Evolutionary conservation across 2,329 filamentous ascomycete genomes (phyloP).

Genomic region (Fusarium secorum): DNA sequence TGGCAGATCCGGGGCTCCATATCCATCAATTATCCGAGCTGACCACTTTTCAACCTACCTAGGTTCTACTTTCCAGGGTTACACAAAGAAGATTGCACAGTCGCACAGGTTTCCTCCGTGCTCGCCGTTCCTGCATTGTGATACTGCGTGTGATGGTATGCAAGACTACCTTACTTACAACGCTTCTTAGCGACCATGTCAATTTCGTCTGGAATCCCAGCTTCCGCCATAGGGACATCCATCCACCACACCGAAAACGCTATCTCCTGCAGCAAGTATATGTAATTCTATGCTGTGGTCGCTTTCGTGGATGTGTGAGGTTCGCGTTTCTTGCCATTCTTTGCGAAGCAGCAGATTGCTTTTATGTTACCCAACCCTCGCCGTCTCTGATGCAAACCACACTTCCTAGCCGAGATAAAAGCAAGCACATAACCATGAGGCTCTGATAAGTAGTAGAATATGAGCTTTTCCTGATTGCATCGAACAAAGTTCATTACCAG

Average conservation of each 20-base stretch:
- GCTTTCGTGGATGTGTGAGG: neutral
- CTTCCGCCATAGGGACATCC: conserved; percentile 4
- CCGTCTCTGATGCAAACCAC: neutral
- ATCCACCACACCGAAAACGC: neutral
- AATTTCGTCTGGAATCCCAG: conserved; percentile 2
- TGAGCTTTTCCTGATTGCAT: neutral
- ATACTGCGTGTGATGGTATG: conserved; percentile 5
- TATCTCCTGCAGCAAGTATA: neutral
- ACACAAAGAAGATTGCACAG: conserved; percentile 13
- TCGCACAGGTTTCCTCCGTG: conserved; percentile 15
- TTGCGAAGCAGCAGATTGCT: neutral
- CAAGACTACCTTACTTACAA: neutral
- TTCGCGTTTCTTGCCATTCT: neutral
- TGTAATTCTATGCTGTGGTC: neutral
- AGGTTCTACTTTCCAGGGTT: conserved; percentile 1
- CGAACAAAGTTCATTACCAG: neutral
- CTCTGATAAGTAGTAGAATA: neutral
- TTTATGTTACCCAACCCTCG: neutral
- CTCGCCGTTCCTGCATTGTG: conserved; percentile 22
- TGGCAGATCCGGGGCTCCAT: conserved; percentile 39
- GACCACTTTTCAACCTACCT: conserved; percentile 15
- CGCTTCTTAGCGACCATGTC: neutral
- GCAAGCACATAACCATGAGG: neutral
- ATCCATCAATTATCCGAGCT: conserved; percentile 31
- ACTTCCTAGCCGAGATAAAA: neutral